These are phyloP conservation scores for Colletotrichum aenigma DNA, from an alignment of 2,329 filamentous ascomycete genomes.

Conservation along the genomic window DNA sequence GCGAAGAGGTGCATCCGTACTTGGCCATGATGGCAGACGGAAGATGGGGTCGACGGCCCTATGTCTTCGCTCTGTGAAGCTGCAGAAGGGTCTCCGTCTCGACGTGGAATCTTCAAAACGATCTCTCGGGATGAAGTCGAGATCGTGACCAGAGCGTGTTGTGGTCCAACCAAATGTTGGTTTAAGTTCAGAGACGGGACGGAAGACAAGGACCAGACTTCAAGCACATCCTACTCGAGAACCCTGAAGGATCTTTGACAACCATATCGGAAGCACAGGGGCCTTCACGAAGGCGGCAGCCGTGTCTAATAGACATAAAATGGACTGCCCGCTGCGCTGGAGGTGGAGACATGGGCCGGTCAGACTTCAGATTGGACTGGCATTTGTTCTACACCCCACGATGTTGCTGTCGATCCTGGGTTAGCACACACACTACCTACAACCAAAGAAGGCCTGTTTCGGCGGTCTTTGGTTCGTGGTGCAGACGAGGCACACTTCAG, in stretches of 20 bases:
- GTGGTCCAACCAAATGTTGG: not conserved
- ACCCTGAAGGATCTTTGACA: not conserved
- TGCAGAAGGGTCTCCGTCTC: not conserved
- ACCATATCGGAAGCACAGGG: constrained; percentile 12
- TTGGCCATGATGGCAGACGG: constrained; percentile 10
- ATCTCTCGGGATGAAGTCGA: not conserved
- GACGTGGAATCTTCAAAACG: not conserved
- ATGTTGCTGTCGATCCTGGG: constrained; percentile 36
- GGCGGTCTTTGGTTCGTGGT: constrained; percentile 12
- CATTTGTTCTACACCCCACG: constrained; percentile 34
- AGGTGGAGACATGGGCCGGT: constrained; percentile 31
- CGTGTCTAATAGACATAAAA: constrained; percentile 31
- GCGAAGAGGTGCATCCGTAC: constrained; percentile 4
- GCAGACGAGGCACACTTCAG: constrained; percentile 8
- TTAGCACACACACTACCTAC: constrained; percentile 10
- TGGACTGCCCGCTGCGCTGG: constrained; percentile 27
- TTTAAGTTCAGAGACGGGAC: not conserved
- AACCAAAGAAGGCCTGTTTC: constrained; percentile 1
- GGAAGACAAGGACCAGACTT: not conserved
- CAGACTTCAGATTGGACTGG: constrained; percentile 33
- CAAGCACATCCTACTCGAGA: not conserved
- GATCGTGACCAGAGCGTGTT: not conserved
- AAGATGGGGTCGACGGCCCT: not conserved
- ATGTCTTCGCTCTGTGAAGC: not conserved
- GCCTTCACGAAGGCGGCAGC: constrained; percentile 24